Percentiles rank a stretch among this genome's conserved stretches.
Evolutionary conservation across 176 grass and related monocot species (phyloP).

Genomic region (Cenchrus americanus): DNA sequence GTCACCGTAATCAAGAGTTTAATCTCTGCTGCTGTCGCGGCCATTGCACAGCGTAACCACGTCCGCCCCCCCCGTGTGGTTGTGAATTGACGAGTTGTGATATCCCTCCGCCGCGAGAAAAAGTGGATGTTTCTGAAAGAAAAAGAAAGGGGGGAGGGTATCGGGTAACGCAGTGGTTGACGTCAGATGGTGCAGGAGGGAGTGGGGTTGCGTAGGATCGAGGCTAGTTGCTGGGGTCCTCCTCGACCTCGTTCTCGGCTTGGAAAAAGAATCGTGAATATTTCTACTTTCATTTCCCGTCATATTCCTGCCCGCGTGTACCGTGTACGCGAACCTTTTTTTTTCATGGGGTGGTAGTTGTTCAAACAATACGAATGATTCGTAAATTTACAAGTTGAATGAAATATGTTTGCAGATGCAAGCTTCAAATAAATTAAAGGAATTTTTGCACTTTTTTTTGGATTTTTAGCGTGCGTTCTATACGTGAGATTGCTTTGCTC

Average conservation of each 20-base stretch:
- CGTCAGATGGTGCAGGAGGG: neutral
- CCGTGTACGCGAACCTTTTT: neutral
- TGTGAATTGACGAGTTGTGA: neutral
- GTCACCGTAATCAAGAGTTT: neutral
- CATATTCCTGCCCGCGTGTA: neutral
- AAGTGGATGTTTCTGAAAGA: neutral
- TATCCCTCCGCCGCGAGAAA: neutral
- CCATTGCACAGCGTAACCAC: neutral
- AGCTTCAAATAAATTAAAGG: neutral
- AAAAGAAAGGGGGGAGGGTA: neutral
- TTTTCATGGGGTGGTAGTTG: neutral
- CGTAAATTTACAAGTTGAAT: neutral
- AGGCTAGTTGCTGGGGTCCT: conserved; percentile 17
- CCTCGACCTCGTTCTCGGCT: neutral
- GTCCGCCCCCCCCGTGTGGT: neutral
- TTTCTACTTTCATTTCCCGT: neutral
- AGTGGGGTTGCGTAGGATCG: conserved; percentile 35
- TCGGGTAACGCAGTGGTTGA: neutral
- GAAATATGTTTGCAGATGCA: neutral
- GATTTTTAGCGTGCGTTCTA: neutral
- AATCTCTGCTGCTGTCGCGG: neutral
- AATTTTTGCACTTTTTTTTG: neutral
- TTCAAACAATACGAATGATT: neutral
- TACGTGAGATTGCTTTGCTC: neutral
- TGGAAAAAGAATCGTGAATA: neutral